Evolutionary conservation across 305 asterid species (phyloP).

Genomic region (Salvia sclarea): DNA sequence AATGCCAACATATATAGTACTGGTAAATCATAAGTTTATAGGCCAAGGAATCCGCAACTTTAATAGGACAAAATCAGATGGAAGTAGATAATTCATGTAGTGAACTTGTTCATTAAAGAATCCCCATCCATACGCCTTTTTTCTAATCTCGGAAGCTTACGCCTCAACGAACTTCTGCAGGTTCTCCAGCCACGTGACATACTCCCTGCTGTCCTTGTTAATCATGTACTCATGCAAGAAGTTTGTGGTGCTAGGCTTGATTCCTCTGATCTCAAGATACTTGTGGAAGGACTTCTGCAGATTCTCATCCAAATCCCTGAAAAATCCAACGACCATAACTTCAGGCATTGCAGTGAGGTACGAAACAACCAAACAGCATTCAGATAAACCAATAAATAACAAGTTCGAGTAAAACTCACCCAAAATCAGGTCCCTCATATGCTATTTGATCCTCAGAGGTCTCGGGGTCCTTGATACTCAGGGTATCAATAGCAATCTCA

Average conservation of each 20-base stretch:
- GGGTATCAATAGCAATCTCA: conserved; percentile 63
- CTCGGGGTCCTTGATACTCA: conserved; percentile 60
- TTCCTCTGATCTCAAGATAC: conserved; percentile 83
- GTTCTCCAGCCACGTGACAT: conserved; percentile 67
- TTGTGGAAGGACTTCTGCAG: conserved; percentile 91
- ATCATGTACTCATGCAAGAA: conserved; percentile 84
- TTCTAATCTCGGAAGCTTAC: conserved; percentile 19
- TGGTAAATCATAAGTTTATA: conserved; percentile 18
- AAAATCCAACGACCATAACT: not conserved
- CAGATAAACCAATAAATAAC: not conserved
- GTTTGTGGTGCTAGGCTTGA: conserved; percentile 75
- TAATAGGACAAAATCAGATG: conserved; percentile 5
- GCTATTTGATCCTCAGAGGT: conserved; percentile 63
- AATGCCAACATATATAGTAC: not conserved
- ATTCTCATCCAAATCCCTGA: conserved; percentile 89
- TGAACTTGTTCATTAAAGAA: conserved; percentile 7
- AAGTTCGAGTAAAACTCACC: conserved; percentile 42
- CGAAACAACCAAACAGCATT: not conserved
- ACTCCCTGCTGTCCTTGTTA: conserved; percentile 72
- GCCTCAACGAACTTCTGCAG: conserved; percentile 65
- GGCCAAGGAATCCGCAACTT: not conserved
- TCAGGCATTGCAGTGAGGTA: not conserved
- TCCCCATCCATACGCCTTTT: not conserved
- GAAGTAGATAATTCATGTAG: not conserved
- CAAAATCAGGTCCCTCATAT: conserved; percentile 84